phyloP scores from a whole-genome alignment of 495 filamentous ascomycete genomes.

The Glarea lozoyensis region DNA sequence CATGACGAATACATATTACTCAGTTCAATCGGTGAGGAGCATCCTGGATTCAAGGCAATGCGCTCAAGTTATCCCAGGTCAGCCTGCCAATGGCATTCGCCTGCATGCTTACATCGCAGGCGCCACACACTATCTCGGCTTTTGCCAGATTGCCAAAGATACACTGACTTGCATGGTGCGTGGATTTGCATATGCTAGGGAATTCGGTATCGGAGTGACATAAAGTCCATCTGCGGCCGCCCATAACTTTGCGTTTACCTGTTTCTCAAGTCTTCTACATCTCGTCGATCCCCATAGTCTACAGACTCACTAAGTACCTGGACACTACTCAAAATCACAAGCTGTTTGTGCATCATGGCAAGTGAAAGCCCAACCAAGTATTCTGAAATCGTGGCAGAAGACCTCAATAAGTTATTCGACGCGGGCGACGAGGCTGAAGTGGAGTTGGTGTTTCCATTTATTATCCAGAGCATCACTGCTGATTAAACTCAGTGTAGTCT shows the following conservation, averaged over 20 bases:
- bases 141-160: neutral
- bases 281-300: neutral
- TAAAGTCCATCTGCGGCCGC: neutral
- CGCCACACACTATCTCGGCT: neutral
- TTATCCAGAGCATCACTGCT: neutral
- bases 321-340: neutral
- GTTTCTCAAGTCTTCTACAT: neutral
- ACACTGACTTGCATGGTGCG: neutral
- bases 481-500: conserved; percentile 3
- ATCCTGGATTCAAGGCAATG: neutral
- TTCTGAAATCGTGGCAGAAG: neutral
- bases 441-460: neutral
- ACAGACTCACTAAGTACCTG: neutral
- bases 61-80: neutral
- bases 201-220: too few relatives aligned
- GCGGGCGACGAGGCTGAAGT: conserved; percentile 1
- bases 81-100: neutral
- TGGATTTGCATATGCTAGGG: neutral
- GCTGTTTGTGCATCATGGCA: neutral
- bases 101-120: neutral
- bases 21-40: neutral
- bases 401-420: neutral
- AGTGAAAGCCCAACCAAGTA: neutral
- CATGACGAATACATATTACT: neutral
- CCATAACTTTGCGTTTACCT: neutral